Conservation (phyloP, 2,329 filamentous ascomycete species). For the Canariomyces notabilis region DNA sequence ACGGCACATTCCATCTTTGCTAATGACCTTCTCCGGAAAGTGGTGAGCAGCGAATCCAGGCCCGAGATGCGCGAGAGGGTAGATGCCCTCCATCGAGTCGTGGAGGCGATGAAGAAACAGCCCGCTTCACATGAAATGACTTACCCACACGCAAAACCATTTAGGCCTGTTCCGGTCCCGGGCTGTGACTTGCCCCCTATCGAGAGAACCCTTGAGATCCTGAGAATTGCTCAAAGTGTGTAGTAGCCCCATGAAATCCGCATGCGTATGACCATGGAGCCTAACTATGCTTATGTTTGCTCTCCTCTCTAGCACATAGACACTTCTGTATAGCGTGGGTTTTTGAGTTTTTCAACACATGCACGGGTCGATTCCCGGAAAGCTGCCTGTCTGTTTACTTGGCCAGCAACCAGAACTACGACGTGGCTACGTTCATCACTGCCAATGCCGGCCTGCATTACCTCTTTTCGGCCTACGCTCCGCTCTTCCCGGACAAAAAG, state of each 20-base stretch:
- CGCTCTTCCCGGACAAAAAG: slow-evolving; percentile 27
- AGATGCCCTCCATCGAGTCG: slow-evolving; percentile 31
- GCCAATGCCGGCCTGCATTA: slow-evolving; percentile 46
- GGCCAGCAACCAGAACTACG: slow-evolving; percentile 44
- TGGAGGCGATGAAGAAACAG: slow-evolving; percentile 27
- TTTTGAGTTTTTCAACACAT: slow-evolving; percentile 43
- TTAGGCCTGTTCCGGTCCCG: neutral
- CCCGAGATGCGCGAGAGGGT: slow-evolving; percentile 34
- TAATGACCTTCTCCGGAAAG: slow-evolving; percentile 39
- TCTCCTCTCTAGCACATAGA: neutral
- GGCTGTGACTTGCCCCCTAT: slow-evolving; percentile 20
- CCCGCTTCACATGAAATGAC: slow-evolving; percentile 26
- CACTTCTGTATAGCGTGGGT: slow-evolving; percentile 24
- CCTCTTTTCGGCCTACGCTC: slow-evolving; percentile 42
- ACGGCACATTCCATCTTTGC: slow-evolving; percentile 44
- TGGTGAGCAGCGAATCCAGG: slow-evolving; percentile 28
- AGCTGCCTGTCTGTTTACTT: slow-evolving; percentile 49
- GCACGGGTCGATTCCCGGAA: slow-evolving; percentile 46
- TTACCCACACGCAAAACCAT: slow-evolving; percentile 21
- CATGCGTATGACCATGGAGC: too few relatives aligned
- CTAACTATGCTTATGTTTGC: neutral
- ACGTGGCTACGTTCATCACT: slow-evolving; percentile 44
- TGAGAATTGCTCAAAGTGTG: slow-evolving; percentile 16
- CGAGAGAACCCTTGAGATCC: slow-evolving; percentile 14
- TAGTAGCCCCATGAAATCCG: neutral